These are phyloP conservation scores for Magnolia changhungtana DNA, from an alignment of 164 flowering plant genomes.

Conservation along the genomic window DNA sequence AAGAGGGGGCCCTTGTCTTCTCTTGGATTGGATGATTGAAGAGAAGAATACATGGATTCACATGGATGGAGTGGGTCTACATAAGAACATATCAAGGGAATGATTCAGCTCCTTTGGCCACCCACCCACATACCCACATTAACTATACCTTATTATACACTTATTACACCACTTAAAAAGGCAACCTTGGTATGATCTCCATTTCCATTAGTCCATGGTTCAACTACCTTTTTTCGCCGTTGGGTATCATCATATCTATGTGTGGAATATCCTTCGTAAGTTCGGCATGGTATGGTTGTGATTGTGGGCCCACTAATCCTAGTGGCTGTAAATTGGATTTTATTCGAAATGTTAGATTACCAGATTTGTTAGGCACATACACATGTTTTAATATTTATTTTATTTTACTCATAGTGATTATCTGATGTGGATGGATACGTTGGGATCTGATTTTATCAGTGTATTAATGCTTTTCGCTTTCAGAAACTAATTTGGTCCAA, in stretches of 20 bases:
- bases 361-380: background rate
- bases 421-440: no score
- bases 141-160: background rate
- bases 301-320: no score
- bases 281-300: no score
- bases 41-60: constrained; percentile 25
- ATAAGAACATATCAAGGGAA: constrained; percentile 28
- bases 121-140: constrained; percentile 13
- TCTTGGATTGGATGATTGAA: constrained; percentile 5
- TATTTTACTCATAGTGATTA: no score
- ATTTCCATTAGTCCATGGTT: background rate
- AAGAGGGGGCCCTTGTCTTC: constrained; percentile 2
- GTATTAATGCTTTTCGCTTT: no score
- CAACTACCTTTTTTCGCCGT: background rate
- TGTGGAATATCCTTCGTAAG: no score
- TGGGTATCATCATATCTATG: background rate
- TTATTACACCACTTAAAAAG: constrained; percentile 2
- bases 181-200: constrained; percentile 2
- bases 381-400: background rate
- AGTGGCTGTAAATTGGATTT: background rate
- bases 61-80: constrained; percentile 21
- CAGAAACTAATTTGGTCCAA: no score
- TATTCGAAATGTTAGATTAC: background rate
- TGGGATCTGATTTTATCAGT: no score
- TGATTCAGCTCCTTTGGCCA: constrained; percentile 19